Percentiles rank a stretch among this genome's conserved stretches.
Evolutionary conservation across 176 grass and related monocot species (phyloP).

Genomic region (Musa schizocarpa): DNA sequence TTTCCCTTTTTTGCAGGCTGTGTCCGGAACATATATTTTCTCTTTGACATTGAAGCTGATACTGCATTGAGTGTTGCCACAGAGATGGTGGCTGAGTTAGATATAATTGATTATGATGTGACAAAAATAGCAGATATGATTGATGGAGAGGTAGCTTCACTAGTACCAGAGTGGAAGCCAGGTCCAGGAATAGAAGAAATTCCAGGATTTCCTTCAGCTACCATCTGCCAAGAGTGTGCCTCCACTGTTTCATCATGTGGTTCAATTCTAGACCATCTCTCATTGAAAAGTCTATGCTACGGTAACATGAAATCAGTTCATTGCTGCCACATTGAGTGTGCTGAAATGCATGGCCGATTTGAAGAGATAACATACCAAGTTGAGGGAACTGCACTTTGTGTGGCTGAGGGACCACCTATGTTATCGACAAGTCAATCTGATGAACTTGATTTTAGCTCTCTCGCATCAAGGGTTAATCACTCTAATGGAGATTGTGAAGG

Average conservation of each 20-base stretch:
- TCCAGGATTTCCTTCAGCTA: not conserved
- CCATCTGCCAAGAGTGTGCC: not conserved
- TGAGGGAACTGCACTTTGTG: conserved; percentile 10
- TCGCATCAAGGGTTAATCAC: conserved; percentile 1
- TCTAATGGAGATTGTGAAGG: not conserved
- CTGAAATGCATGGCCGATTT: conserved; percentile 18
- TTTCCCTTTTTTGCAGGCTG: not conserved
- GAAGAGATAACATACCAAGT: conserved; percentile 18
- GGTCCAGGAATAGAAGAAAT: conserved; percentile 21
- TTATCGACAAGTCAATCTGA: not conserved
- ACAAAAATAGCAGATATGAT: conserved; percentile 22
- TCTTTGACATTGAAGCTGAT: conserved; percentile 19
- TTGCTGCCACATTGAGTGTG: not conserved
- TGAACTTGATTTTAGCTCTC: conserved; percentile 10
- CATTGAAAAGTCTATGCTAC: not conserved
- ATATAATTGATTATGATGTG: conserved; percentile 22
- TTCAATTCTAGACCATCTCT: not conserved
- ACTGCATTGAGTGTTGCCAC: conserved; percentile 18
- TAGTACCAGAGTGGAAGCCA: conserved; percentile 12
- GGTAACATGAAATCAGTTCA: not conserved
- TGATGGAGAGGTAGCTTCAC: conserved; percentile 12
- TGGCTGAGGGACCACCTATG: not conserved
- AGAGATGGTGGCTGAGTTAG: conserved; percentile 21
- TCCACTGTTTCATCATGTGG: conserved; percentile 14
- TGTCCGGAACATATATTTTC: conserved; percentile 13